phyloP scores from a whole-genome alignment of 345 rosid genomes.

The Microcos paniculata region DNA sequence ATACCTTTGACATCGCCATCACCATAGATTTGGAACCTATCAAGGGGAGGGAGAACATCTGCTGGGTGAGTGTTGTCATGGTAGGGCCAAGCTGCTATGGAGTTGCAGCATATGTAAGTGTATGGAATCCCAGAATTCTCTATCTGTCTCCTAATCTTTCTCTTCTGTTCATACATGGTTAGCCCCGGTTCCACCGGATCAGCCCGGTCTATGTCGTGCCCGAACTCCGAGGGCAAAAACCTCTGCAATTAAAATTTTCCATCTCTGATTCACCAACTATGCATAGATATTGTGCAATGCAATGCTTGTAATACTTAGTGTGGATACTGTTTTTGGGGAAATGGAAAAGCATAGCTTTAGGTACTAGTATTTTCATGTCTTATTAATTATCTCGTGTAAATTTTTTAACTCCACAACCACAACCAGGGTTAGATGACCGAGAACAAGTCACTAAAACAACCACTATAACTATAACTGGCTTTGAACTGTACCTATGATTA shows the following conservation, averaged over 20 bases:
- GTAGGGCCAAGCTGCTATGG: slow-evolving; percentile 46
- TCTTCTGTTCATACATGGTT: slow-evolving; percentile 30
- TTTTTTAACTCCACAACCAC: no score
- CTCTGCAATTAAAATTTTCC: slow-evolving; percentile 23
- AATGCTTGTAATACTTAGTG: background rate
- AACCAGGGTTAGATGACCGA: no score
- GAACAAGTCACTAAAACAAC: background rate
- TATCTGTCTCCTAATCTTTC: slow-evolving; percentile 29
- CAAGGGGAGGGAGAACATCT: slow-evolving; percentile 38
- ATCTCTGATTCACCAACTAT: background rate
- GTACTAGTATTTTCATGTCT: no score
- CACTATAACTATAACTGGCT: no score
- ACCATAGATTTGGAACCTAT: slow-evolving; percentile 34
- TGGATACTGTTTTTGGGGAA: no score
- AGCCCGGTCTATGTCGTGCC: slow-evolving; percentile 38
- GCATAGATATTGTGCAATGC: background rate
- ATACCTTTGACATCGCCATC: slow-evolving; percentile 39
- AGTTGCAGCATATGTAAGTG: slow-evolving; percentile 43
- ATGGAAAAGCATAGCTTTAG: background rate
- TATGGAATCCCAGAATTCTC: slow-evolving; percentile 33
- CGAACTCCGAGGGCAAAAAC: slow-evolving; percentile 40
- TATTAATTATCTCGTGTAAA: no score
- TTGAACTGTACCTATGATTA: no score
- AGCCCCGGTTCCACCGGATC: slow-evolving; percentile 43
- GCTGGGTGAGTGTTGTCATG: slow-evolving; percentile 40